Evolutionary conservation across 2,329 filamentous ascomycete genomes (phyloP).

Genomic region (Peltaster fructicola): DNA sequence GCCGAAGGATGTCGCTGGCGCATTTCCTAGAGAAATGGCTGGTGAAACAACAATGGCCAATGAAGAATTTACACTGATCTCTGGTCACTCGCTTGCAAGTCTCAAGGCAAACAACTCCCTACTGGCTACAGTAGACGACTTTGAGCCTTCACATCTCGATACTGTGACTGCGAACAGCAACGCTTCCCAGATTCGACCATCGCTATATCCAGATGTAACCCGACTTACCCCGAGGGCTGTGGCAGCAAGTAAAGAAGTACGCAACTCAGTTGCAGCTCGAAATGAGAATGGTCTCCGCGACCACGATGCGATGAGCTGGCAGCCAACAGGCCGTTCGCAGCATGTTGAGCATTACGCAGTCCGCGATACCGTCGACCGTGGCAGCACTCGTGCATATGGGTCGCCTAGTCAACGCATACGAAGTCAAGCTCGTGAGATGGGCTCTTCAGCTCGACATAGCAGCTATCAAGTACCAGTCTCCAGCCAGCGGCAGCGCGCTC

Average conservation of each 20-base stretch:
- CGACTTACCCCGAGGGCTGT: too few relatives aligned
- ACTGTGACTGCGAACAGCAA: background rate
- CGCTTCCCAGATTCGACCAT: too few relatives aligned
- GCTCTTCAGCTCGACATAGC: too few relatives aligned
- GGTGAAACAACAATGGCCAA: constrained; percentile 31
- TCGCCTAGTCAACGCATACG: too few relatives aligned
- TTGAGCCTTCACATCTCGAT: background rate
- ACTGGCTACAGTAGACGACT: constrained; percentile 1
- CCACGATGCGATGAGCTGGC: constrained; percentile 14
- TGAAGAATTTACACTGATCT: constrained; percentile 35
- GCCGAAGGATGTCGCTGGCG: constrained; percentile 2
- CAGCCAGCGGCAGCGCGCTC: too few relatives aligned
- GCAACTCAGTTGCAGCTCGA: too few relatives aligned
- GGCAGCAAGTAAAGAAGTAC: background rate
- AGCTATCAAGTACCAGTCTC: too few relatives aligned
- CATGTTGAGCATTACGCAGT: too few relatives aligned
- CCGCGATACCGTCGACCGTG: too few relatives aligned
- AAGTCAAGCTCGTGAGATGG: too few relatives aligned
- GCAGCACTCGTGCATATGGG: constrained; percentile 1
- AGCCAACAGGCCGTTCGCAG: constrained; percentile 5
- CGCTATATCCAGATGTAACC: too few relatives aligned
- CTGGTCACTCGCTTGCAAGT: constrained; percentile 27
- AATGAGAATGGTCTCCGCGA: constrained; percentile 1
- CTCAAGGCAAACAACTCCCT: constrained; percentile 11
- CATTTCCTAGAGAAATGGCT: constrained; percentile 5